These are phyloP conservation scores for Hypholoma sublateritium DNA, from an alignment of 768 basidiomycete genomes.

Conservation along the genomic window DNA sequence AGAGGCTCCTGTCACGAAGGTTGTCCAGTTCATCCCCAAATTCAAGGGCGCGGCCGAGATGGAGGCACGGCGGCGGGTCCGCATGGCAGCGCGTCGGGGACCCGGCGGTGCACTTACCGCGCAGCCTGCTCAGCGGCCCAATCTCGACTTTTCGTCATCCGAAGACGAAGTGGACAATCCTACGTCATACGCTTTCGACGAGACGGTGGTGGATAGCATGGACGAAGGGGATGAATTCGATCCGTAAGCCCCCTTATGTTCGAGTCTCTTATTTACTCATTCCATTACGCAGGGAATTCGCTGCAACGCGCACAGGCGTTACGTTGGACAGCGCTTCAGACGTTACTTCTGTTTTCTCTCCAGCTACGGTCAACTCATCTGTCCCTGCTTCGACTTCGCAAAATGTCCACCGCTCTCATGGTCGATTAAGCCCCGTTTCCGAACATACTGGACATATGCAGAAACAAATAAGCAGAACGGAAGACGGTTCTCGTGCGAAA, in stretches of 20 bases:
- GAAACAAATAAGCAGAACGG: constrained; percentile 15
- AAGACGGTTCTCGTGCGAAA: constrained; percentile 13
- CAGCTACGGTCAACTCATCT: constrained; percentile 51
- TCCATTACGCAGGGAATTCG: constrained; percentile 55
- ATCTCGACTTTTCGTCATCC: constrained; percentile 50
- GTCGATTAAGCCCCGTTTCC: constrained; percentile 64
- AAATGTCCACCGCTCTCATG: constrained; percentile 36
- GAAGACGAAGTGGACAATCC: constrained; percentile 49
- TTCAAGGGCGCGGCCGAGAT: constrained; percentile 87
- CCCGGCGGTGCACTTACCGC: constrained; percentile 30
- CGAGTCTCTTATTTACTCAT: background rate
- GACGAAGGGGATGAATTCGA: constrained; percentile 78
- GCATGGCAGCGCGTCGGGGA: constrained; percentile 66
- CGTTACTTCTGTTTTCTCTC: constrained; percentile 57
- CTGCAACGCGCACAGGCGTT: constrained; percentile 52
- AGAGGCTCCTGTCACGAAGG: constrained; percentile 48
- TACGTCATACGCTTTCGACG: constrained; percentile 7
- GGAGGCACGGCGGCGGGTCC: constrained; percentile 66
- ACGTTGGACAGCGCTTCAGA: constrained; percentile 68
- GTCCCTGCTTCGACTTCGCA: constrained; percentile 48
- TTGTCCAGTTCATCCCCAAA: constrained; percentile 66
- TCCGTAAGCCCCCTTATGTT: constrained; percentile 49
- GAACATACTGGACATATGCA: constrained; percentile 39
- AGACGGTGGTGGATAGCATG: constrained; percentile 44
- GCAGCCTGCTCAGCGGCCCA: constrained; percentile 30